Evolutionary conservation across 352 stramenopile species (phyloP).

Genomic region (Pythium angustatum): DNA sequence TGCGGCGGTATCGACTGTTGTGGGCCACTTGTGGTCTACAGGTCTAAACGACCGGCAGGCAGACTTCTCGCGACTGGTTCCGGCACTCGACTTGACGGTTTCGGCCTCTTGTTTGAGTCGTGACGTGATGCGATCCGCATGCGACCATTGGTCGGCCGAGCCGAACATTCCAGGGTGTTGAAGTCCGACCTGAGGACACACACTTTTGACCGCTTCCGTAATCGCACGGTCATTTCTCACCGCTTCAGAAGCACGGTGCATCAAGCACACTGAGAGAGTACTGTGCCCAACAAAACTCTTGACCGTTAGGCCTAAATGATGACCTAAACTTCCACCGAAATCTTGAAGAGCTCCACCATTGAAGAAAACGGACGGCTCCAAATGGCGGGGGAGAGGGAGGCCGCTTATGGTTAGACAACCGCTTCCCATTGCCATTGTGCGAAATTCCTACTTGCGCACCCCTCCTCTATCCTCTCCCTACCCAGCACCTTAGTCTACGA

Average conservation of each 20-base stretch:
- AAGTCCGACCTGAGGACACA: not conserved
- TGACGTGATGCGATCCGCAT: too few species aligned
- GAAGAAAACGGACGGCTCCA: not conserved
- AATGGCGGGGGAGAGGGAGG: not conserved
- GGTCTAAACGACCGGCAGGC: too few species aligned
- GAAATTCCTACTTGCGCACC: too few species aligned
- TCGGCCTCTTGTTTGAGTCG: too few species aligned
- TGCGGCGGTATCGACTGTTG: too few species aligned
- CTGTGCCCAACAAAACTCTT: slow-evolving; percentile 11
- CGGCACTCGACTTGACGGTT: too few species aligned
- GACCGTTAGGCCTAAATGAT: not conserved
- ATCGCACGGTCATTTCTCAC: not conserved
- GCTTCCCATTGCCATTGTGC: too few species aligned
- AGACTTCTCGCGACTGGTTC: too few species aligned
- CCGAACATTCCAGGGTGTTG: slow-evolving; percentile 4
- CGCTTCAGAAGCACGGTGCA: not conserved
- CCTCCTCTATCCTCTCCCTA: too few species aligned
- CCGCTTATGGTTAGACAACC: not conserved
- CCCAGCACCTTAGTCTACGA: not conserved
- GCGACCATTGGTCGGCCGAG: not conserved
- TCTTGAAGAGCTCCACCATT: not conserved
- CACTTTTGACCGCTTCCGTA: not conserved
- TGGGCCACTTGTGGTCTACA: too few species aligned
- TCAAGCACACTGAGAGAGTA: too few species aligned
- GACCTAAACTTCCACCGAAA: not conserved